Percentiles rank a stretch among this genome's conserved stretches.
Evolutionary conservation across 73 alveolate genomes (phyloP).

Genomic region (Paramecium sexaurelia): DNA sequence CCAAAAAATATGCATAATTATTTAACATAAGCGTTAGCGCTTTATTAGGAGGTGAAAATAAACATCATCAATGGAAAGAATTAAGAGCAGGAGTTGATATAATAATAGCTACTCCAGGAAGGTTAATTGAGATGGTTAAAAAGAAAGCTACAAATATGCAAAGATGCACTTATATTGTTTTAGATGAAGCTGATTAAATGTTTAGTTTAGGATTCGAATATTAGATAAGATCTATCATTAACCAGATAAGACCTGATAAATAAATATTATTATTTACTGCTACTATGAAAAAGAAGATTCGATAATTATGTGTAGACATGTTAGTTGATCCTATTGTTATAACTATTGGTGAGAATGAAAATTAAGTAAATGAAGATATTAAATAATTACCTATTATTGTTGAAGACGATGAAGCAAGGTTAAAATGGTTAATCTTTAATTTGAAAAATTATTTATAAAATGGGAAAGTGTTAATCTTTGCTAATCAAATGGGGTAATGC

Average conservation of each 20-base stretch:
- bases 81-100: constrained; percentile 84
- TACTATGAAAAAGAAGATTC: constrained; percentile 65
- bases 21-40: constrained; percentile 80
- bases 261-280: constrained; percentile 72
- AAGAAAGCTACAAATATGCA: constrained; percentile 79
- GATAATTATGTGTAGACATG: constrained; percentile 63
- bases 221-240: constrained; percentile 82
- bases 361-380: constrained; percentile 66
- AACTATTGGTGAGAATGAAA: constrained; percentile 67
- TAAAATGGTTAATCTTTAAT: constrained; percentile 62
- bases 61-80: constrained; percentile 80
- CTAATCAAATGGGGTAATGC: constrained; percentile 75
- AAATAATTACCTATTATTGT: constrained; percentile 63
- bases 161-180: constrained; percentile 85
- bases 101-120: constrained; percentile 93
- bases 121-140: constrained; percentile 90
- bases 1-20: constrained; percentile 77
- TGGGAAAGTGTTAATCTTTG: constrained; percentile 85
- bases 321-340: constrained; percentile 66
- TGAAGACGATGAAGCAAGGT: constrained; percentile 44
- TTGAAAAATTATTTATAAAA: constrained; percentile 58
- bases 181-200: constrained; percentile 97
- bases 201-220: constrained; percentile 92
- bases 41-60: constrained; percentile 89
- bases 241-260: constrained; percentile 72